Base-by-base conservation (phyloP, 208 protist species). In the Leishmania mexicana region DNA sequence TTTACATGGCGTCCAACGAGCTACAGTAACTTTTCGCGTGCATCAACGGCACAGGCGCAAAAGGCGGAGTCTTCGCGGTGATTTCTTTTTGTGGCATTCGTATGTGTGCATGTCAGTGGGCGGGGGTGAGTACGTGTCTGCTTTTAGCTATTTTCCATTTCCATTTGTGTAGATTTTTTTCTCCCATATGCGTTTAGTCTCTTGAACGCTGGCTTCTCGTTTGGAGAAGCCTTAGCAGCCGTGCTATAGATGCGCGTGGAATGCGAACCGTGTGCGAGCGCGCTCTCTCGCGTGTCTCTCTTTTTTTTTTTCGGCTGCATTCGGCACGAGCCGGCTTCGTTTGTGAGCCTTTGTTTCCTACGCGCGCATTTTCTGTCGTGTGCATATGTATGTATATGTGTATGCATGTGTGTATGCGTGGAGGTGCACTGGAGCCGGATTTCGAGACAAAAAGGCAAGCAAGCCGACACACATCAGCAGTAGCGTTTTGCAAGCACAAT, bases 1-100 rank as follows among this genome's bases (percentile, higher is more conserved):
- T 97, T 75, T 92, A 94, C 75, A 89, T 96, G 87, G 90, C 92
- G 3, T 89, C 86, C 17, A 81, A 62, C 31, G 84, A 86, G 54
- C 79, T 87, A 57, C 64, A 85, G 74, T 80, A 79, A 70, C 28
- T 17, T 40, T 53, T 68, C 53, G 45, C 77, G 40, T 54, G 19
- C 70, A 74, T 5, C 70, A 8, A 53, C 47, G 54, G 70, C 6
- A 31, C 70, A 54, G 17, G 49, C 35, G 24, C 35, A 58, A n/a
- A 38, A 4, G 28, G 17, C 1, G 42, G 31, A 3, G 73, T 21
- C 15, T 3, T 42, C 51, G 15, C 51, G 19, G 17, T 15, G 15
- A 49, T 78, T 76, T 7, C 11, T 65, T 51, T 19, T 17, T 76
- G 65, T 6, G 73, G 31, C 51, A n/a, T 76, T 21, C 3, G 31